Percentiles rank a stretch among this genome's conserved stretches.
Evolutionary conservation across 331 rosid genomes (phyloP).

Genomic region (Phaseolus coccineus): DNA sequence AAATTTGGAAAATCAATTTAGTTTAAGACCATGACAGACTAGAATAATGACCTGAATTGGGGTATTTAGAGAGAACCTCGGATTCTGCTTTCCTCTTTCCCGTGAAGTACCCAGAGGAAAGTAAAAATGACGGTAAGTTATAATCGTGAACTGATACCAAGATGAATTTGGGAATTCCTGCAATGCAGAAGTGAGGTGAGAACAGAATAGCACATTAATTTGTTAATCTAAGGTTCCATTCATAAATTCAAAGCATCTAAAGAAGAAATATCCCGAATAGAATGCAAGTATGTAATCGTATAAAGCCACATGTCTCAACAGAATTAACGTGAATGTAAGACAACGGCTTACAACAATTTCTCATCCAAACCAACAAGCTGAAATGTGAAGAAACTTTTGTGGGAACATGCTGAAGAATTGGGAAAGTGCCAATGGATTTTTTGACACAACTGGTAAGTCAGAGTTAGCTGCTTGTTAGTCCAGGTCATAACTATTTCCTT

Average conservation of each 20-base stretch:
- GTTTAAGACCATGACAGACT: constrained; percentile 1
- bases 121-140: constrained; percentile 82
- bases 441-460: not conserved
- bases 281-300: not conserved
- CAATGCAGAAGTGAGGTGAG: constrained; percentile 33
- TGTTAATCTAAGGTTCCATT: constrained; percentile 9
- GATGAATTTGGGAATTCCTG: constrained; percentile 92
- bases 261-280: not conserved
- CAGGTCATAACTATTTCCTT: not conserved
- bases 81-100: constrained; percentile 99
- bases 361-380: constrained; percentile 12
- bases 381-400: constrained; percentile 22
- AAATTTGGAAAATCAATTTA: constrained; percentile 26
- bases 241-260: not conserved
- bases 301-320: constrained; percentile 1
- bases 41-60: constrained; percentile 72
- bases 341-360: constrained; percentile 4
- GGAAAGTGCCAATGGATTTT: not conserved
- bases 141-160: constrained; percentile 92
- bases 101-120: constrained; percentile 85
- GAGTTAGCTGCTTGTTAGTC: not conserved
- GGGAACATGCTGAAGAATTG: constrained; percentile 1
- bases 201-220: not conserved
- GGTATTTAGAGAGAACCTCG: constrained; percentile 94
- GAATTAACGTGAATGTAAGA: constrained; percentile 1